Base-by-base conservation (phyloP, 2,329 filamentous ascomycete species). In the Fusarium longipes region DNA sequence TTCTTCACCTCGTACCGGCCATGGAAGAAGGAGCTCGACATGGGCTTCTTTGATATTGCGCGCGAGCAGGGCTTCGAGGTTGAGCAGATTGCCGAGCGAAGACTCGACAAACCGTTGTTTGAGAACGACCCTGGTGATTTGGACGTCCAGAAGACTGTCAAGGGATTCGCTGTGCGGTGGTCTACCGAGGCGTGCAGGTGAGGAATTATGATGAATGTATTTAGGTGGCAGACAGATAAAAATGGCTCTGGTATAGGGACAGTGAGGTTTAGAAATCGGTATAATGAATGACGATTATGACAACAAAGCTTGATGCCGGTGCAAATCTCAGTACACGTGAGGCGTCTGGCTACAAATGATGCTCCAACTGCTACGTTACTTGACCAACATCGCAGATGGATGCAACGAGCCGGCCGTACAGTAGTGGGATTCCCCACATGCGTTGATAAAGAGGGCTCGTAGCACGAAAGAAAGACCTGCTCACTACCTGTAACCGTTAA, bases 1-100 rank as follows among this genome's bases (percentile, higher is more conserved):
- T 96, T 97, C 78, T 98, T 97, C 81, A 97, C 94, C 0, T 94
- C 93, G 20, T 97, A 98, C 79, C 85, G 96, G 65, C 94, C 95
- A 2, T 97, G 94, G 94, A 82, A 53, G 38, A 84, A 91, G 72
- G 86, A 93, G 65, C 91, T 93, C 77, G 96, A 97, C 74, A 83
- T 97, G 76, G 87, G 86, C 6, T 97, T 97, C 81, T 97, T 97
- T 75, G 91, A 93, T 47, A 74, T 93, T 57, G 92, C 90, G 6
- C 83, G 87, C 60, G 86, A 87, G 50, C 84, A 82, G 47, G 93
- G 93, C 0, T 91, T 97, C 63, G 79, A 79, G 17, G 93, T 97
- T 4, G 89, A 90, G 67, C 93, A 95, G 81, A 84, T 97, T 32
- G 82, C 94, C 45, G 93, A 97, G 79, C 87, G 90, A 77, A 87